Evolutionary conservation across 2,329 filamentous ascomycete genomes (phyloP), one percentile per base, ranked within the genome.

Genomic region (Penicillium sp.): DNA sequence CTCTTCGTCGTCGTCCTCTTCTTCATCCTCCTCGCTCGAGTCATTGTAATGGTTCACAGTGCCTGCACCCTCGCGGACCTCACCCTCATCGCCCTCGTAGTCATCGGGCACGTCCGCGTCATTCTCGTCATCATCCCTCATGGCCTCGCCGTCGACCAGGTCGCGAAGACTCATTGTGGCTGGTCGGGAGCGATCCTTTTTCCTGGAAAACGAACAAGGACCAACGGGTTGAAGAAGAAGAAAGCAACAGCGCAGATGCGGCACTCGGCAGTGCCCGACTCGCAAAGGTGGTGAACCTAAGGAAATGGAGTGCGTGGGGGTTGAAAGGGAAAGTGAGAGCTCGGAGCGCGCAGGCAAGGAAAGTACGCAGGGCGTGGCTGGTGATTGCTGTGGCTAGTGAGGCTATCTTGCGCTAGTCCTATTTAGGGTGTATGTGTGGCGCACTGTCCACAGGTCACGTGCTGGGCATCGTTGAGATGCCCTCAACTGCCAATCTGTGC

Each of bases 1-100:
- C 69, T 94, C 91, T 68, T 91, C 89, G 61, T 96, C 91, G 52
- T 96, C 91, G 53, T 96, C 91, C 48, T 95, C 91, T 50, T 95
- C 90, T 27, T 96, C 90, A 57, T 95, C 91, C 67, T 96, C 91
- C 63, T 96, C 91, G 64, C 90, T 95, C 0, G 90, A 96, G 73
- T 96, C 91, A 65, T 93, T 87, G 48, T 90, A 74, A 42, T 78
- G 69, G 41, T 72, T 75, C 40, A 75, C 73, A 27, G 54, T 69
- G 65, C 53, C 62, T 55, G 54, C 62, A 61, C 52, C 78, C 71
- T 62, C 63, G 49, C 67, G 78, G 40, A 76, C 72, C 63, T 88
- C 82, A 46, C 26, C 26, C 4, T 42, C 39, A 40, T 40, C 36
- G 18, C 85, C 88, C 7, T 68, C 67, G 21, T 82, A 86, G 56